Base-by-base conservation (phyloP, 768 basidiomycete genomes). In the Lactarius pseudohatsudake region DNA sequence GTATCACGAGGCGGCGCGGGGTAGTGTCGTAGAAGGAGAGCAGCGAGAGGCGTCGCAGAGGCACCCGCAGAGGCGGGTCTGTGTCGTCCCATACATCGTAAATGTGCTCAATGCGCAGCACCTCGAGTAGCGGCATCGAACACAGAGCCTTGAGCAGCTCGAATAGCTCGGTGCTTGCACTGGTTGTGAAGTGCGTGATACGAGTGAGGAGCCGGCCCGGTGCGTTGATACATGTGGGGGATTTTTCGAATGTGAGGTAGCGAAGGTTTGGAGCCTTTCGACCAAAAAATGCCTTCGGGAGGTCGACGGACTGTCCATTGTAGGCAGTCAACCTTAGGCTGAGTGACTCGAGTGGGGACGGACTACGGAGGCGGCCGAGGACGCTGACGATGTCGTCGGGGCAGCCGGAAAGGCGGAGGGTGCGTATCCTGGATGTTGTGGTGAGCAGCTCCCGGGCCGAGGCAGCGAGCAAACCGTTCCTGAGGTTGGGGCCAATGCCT, bases 81-180 rank as follows among this genome's bases (percentile, higher is more conserved):
- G 0, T 36, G 10, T 36, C 13, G 10, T 53, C 65, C 61, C 65
- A 66, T 10, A 41, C 47, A 1, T 61, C 36, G 47, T 54, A 61
- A 38, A 45, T 58, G 47, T 66, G 40, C 28, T 67, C 57, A 8
- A 67, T 45, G n/a, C 66, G 34, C 50, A 67, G 57, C 6, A 63
- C 28, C 34, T 63, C 38, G 11, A 67, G 58, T 11, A 28, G 50
- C 30, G 66, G 66, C 66, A 67, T 63, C 9, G 32, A 50, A 2
- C 34, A 34, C 15, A 67, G 62, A 5, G 41, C 22, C 0, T 36
- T 32, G 41, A 67, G 34, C 6, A 67, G 40, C 18, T 63, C 57
- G 7, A 11, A 8, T 0, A 63, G 26, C 13, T 57, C 4, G 2
- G 45, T 6, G 6, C 54, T 41, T 30, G 62, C 61, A 15, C 62